Evolutionary conservation across 2,329 filamentous ascomycete species (phyloP).

Genomic region (Penicillium vulpinum): DNA sequence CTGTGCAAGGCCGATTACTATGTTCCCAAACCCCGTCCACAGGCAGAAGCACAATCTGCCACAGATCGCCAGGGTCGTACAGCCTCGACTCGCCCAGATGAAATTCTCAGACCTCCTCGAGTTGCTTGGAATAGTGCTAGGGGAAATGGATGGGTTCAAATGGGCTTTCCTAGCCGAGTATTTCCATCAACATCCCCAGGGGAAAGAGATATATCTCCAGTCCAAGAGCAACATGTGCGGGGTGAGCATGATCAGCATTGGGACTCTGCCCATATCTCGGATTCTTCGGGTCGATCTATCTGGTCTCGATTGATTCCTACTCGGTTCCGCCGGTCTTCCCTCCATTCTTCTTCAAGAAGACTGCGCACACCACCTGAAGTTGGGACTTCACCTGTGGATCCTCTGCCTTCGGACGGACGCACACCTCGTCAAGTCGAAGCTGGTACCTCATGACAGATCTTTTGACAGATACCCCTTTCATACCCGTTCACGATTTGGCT

Average conservation of each 20-base stretch:
- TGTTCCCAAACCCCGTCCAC: slow-evolving; percentile 81
- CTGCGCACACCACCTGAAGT: not conserved
- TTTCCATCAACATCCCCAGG: slow-evolving; percentile 31
- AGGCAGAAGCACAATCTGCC: slow-evolving; percentile 40
- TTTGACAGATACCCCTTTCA: slow-evolving; percentile 1
- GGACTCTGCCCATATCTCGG: not conserved
- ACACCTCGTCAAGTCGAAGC: slow-evolving; percentile 26
- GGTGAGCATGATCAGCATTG: not conserved
- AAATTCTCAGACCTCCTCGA: slow-evolving; percentile 33
- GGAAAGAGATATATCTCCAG: slow-evolving; percentile 24
- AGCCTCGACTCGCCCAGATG: slow-evolving; percentile 23
- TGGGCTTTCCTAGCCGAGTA: slow-evolving; percentile 41
- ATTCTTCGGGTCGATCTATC: not conserved
- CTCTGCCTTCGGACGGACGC: slow-evolving; percentile 8
- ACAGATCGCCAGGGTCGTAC: slow-evolving; percentile 33
- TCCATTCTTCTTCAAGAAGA: not conserved
- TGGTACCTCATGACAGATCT: slow-evolving; percentile 9
- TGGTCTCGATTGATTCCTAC: slow-evolving; percentile 21
- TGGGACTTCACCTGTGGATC: not conserved
- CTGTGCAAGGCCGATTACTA: slow-evolving; percentile 99
- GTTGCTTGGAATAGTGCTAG: slow-evolving; percentile 37
- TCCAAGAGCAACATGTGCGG: slow-evolving; percentile 1
- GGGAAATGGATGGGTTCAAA: slow-evolving; percentile 33
- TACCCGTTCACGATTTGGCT: not conserved
- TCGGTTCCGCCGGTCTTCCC: slow-evolving; percentile 13